phyloP scores from a whole-genome alignment of 495 filamentous ascomycete species.

The Trichoderma gamsii region DNA sequence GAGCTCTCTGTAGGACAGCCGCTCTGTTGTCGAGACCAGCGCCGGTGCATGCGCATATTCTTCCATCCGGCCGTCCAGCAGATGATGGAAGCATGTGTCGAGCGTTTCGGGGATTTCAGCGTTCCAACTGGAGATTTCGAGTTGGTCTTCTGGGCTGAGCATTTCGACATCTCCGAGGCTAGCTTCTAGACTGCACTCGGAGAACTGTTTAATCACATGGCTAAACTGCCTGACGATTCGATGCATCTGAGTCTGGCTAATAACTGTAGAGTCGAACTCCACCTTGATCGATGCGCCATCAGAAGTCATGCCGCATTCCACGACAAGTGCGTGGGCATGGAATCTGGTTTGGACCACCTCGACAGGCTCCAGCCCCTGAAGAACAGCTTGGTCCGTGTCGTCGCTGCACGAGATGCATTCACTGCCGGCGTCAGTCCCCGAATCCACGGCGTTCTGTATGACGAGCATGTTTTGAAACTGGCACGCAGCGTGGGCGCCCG shows the following conservation, averaged over 20 bases:
- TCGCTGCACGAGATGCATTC: too few species aligned
- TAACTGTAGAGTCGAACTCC: not conserved
- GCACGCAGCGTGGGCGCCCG: slow-evolving; percentile 47
- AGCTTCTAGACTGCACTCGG: not conserved
- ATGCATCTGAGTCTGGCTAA: not conserved
- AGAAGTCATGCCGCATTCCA: not conserved
- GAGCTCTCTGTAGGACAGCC: not conserved
- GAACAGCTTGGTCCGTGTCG: not conserved
- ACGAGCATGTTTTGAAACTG: slow-evolving; percentile 49
- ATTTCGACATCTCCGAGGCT: not conserved
- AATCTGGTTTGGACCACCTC: not conserved
- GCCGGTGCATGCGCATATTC: not conserved
- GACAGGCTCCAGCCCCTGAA: not conserved
- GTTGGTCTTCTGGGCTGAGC: not conserved
- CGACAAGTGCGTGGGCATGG: not conserved
- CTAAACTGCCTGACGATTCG: not conserved
- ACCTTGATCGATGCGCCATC: not conserved
- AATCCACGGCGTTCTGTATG: slow-evolving; percentile 31
- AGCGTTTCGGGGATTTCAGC: not conserved
- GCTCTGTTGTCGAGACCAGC: not conserved
- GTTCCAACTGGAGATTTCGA: not conserved
- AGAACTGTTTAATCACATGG: not conserved
- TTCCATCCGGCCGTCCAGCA: not conserved
- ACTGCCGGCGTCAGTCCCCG: too few species aligned
- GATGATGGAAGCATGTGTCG: not conserved